Evolutionary conservation across 768 basidiomycete species (phyloP), one percentile per base, ranked within the genome.

Genomic region (Suillus fuscotomentosus): DNA sequence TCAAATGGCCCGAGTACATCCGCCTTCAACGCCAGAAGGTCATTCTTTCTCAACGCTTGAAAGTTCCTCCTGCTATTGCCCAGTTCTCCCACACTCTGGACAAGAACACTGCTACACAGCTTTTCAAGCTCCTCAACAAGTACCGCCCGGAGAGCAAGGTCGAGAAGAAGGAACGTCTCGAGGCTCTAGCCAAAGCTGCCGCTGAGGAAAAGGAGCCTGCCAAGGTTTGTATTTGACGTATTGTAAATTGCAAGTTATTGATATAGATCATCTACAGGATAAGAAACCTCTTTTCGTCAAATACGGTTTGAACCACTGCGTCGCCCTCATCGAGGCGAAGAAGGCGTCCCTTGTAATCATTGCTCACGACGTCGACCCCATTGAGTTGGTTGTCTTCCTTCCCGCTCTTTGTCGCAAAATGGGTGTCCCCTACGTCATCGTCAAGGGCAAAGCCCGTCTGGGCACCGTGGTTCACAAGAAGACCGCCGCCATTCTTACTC

Each of bases 1-100:
- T 98, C 82, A 98, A 97, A 79, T 99, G 97, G 97, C 97, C 97
- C 70, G 94, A 96, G 82, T 99, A 99, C 75, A 88, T 99, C 71
- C 94, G 95, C 75, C 90, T 99, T 54, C 97, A 99, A 76, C 89
- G 97, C 76, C 95, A 98, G 81, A 98, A 98, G 83, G 94, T 98
- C 73, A 97, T 99, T 81, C 90, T 99, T 66, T 83, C 92, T 86
- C 95, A 98, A 82, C 94, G 97, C 73, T 84, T 99, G 71, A 99
- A 99, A 86, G 95, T 97, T 34, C 97, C 97, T 69, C 97, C 97
- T 47, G 94, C 97, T 70, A 96, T 99, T 72, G 93, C 95, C 56
- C 97, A 99, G 78, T 98, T 99, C 85, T 88, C 89, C n/a, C 86
- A 91, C 87, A 95, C 95, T 53, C 84, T 99, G 75, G 97, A 99